Conservation (phyloP, 208 protist genomes). For the Leptomonas seymouri region DNA sequence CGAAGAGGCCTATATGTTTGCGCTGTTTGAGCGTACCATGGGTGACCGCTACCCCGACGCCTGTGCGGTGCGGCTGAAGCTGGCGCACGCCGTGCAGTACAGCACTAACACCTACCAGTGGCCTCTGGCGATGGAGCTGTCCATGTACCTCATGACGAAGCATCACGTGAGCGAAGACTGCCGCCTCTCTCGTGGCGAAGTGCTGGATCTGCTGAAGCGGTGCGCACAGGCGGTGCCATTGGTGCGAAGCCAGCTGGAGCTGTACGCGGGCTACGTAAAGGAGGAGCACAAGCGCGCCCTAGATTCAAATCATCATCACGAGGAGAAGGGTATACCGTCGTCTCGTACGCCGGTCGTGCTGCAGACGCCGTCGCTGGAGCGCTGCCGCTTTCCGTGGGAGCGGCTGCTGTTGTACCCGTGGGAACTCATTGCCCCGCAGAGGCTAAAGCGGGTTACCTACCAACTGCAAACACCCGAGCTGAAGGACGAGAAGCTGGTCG, state of each 20-base stretch:
- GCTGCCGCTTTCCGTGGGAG: conserved; percentile 71
- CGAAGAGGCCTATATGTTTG: conserved; percentile 79
- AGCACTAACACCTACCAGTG: conserved; percentile 69
- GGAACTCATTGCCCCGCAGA: conserved; percentile 54
- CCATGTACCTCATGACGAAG: conserved; percentile 79
- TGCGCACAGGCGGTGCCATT: conserved; percentile 48
- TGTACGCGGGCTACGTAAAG: conserved; percentile 40
- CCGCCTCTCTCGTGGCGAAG: conserved; percentile 51
- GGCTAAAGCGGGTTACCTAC: conserved; percentile 56
- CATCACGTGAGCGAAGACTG: conserved; percentile 84
- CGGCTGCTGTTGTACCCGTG: conserved; percentile 54
- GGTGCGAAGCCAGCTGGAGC: conserved; percentile 57
- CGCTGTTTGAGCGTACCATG: conserved; percentile 54
- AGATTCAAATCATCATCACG: not conserved
- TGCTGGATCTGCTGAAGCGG: conserved; percentile 68
- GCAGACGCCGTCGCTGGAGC: conserved; percentile 40
- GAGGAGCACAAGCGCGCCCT: not conserved
- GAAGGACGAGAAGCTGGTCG: conserved; percentile 47
- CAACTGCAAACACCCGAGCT: conserved; percentile 28
- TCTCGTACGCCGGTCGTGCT: conserved; percentile 24
- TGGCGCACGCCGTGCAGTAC: conserved; percentile 85
- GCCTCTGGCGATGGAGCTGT: conserved; percentile 74
- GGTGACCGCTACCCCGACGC: conserved; percentile 82
- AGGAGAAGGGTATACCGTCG: not conserved
- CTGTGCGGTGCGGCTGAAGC: conserved; percentile 86